phyloP scores from a whole-genome alignment of 495 filamentous ascomycete genomes.

The Cercophora sp. region DNA sequence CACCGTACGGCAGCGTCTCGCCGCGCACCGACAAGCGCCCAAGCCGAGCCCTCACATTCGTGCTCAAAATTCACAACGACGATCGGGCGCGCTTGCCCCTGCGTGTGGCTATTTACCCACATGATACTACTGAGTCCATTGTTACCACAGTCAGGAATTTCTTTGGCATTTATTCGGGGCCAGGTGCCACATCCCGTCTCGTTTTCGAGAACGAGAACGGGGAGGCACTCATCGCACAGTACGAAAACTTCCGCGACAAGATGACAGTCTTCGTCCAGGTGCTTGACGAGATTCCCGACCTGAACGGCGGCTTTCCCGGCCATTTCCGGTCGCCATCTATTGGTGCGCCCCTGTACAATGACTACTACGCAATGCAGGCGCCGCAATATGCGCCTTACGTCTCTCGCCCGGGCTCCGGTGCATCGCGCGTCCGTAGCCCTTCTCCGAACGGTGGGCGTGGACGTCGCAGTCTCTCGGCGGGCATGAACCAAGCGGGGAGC shows the following conservation, averaged over 20 bases:
- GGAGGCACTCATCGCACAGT: slow-evolving; percentile 85
- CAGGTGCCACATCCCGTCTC: slow-evolving; percentile 62
- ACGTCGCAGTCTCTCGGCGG: slow-evolving; percentile 72
- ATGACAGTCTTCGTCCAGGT: slow-evolving; percentile 89
- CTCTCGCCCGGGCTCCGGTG: slow-evolving; percentile 62
- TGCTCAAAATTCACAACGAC: slow-evolving; percentile 73
- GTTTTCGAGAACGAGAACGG: slow-evolving; percentile 87
- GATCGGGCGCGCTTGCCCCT: slow-evolving; percentile 78
- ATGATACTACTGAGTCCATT: slow-evolving; percentile 94
- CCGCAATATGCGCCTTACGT: slow-evolving; percentile 51
- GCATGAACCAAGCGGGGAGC: slow-evolving; percentile 28
- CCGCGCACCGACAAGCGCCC: slow-evolving; percentile 47
- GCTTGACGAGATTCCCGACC: slow-evolving; percentile 62
- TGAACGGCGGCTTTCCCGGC: slow-evolving; percentile 26
- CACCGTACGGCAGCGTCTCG: slow-evolving; percentile 35
- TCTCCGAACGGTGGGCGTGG: slow-evolving; percentile 72
- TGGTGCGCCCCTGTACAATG: slow-evolving; percentile 23
- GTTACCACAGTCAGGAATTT: slow-evolving; percentile 96
- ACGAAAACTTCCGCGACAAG: slow-evolving; percentile 87
- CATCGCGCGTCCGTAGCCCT: slow-evolving; percentile 72
- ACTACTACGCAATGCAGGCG: slow-evolving; percentile 43
- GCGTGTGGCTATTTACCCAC: slow-evolving; percentile 84
- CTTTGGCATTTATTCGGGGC: slow-evolving; percentile 80
- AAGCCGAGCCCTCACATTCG: slow-evolving; percentile 83
- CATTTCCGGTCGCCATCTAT: slow-evolving; percentile 35